Evolutionary conservation across 139 green algal genomes (phyloP).

Genomic region (Micromonas commoda): DNA sequence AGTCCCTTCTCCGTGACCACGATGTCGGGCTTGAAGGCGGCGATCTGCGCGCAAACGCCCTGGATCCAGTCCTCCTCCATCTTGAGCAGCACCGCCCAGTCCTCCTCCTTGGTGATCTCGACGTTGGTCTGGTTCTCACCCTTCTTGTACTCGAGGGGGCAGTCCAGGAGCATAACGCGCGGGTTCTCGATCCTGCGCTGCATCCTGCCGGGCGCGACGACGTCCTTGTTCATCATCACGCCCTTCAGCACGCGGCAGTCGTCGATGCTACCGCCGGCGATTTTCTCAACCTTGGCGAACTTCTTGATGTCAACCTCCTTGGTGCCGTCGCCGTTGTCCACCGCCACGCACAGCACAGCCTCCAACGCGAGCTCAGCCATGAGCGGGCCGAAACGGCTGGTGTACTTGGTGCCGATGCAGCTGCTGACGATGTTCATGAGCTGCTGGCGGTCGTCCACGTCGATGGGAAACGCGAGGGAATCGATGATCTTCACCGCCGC

Average conservation of each 20-base stretch:
- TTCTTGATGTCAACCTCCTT: conserved; percentile 97
- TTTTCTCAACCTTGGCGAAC: conserved; percentile 97
- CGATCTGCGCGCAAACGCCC: conserved; percentile 70
- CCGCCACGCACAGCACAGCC: conserved; percentile 73
- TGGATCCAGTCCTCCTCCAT: conserved; percentile 91
- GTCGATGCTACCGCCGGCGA: conserved; percentile 56
- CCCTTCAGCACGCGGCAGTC: conserved; percentile 75
- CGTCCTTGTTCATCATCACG: conserved; percentile 99
- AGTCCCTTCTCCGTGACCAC: conserved; percentile 98
- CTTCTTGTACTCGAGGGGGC: conserved; percentile 99
- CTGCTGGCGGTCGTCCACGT: conserved; percentile 68
- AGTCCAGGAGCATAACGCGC: conserved; percentile 95
- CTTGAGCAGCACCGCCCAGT: conserved; percentile 90
- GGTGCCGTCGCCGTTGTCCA: conserved; percentile 48
- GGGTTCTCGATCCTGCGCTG: conserved; percentile 79
- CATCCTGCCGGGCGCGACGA: conserved; percentile 92
- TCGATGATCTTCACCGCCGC: conserved; percentile 80
- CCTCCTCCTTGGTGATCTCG: conserved; percentile 93
- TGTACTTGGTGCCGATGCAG: conserved; percentile 98
- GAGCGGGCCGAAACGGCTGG: conserved; percentile 79
- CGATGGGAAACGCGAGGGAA: conserved; percentile 78
- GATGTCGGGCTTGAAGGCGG: conserved; percentile 89
- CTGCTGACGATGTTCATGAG: conserved; percentile 93
- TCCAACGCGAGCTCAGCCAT: conserved; percentile 93
- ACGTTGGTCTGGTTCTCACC: conserved; percentile 98